These are phyloP conservation scores for Lepidium aucheri DNA, from an alignment of 345 rosid species.

Conservation along the genomic window DNA sequence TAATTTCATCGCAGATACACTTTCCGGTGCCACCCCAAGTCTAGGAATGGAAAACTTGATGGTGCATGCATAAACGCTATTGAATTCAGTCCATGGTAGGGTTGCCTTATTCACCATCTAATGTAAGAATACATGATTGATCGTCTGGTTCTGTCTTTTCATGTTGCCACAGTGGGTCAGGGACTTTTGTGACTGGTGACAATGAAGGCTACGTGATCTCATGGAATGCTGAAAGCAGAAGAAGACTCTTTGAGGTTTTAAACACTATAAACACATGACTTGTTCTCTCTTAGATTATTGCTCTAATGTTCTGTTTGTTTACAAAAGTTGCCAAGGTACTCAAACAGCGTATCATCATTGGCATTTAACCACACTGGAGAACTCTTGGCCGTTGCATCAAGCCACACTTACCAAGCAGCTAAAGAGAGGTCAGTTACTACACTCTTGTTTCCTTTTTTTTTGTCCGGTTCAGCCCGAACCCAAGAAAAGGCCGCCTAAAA, in stretches of 20 bases:
- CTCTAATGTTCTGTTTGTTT: constrained; percentile 8
- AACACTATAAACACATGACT: not conserved
- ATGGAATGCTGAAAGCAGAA: constrained; percentile 67
- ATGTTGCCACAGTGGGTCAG: constrained; percentile 33
- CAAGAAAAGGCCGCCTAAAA: no score
- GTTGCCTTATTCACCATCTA: not conserved
- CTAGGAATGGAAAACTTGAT: constrained; percentile 48
- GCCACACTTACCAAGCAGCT: constrained; percentile 56
- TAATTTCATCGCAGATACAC: constrained; percentile 39
- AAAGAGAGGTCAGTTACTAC: constrained; percentile 48
- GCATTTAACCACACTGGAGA: constrained; percentile 49
- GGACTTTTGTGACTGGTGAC: constrained; percentile 70
- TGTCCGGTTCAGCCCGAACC: no score
- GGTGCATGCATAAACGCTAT: constrained; percentile 59
- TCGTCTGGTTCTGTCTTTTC: not conserved
- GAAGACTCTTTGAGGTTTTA: constrained; percentile 61
- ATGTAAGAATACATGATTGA: not conserved
- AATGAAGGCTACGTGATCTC: constrained; percentile 54
- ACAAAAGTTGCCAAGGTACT: constrained; percentile 58
- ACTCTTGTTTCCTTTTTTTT: not conserved
- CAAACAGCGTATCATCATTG: constrained; percentile 43
- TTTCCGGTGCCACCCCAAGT: constrained; percentile 72
- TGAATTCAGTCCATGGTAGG: constrained; percentile 35
- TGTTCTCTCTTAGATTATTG: not conserved
- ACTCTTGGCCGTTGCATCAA: constrained; percentile 66